phyloP scores from a whole-genome alignment of 2,329 filamentous ascomycete species.

The Apiospora aurea region DNA sequence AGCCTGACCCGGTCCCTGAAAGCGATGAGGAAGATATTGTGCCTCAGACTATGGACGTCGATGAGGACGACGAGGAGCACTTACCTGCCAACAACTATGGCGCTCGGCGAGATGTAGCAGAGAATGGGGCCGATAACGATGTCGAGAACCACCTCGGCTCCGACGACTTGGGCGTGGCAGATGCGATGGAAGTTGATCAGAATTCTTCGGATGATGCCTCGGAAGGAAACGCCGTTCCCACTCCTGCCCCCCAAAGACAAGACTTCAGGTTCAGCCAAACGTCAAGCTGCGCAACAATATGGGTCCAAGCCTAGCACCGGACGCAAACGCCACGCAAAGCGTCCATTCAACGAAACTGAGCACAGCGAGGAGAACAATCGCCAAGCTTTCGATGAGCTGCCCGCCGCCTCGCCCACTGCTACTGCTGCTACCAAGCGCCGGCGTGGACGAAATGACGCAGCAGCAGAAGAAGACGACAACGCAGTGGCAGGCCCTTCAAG shows the following conservation, averaged over 20 bases:
- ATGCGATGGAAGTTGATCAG: not conserved
- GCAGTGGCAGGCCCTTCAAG: constrained; percentile 1
- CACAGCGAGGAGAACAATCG: constrained; percentile 24
- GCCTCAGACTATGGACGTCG: constrained; percentile 20
- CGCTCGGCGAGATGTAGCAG: not conserved
- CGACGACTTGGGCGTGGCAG: constrained; percentile 25
- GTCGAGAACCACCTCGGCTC: constrained; percentile 21
- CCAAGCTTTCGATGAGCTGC: constrained; percentile 25
- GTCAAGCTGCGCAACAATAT: constrained; percentile 26
- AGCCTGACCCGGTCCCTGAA: constrained; percentile 25
- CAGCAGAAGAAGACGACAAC: not conserved
- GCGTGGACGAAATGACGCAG: constrained; percentile 25
- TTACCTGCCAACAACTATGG: not conserved
- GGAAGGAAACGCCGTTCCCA: not conserved
- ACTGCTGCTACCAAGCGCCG: constrained; percentile 29
- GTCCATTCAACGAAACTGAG: constrained; percentile 33
- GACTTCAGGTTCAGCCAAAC: not conserved
- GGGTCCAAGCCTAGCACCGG: constrained; percentile 32
- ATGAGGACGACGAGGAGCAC: constrained; percentile 18
- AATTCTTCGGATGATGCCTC: not conserved
- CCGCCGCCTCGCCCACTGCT: constrained; percentile 31
- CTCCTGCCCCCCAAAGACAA: constrained; percentile 27
- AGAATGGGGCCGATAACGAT: not conserved
- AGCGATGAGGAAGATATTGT: constrained; percentile 27
- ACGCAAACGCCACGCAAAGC: constrained; percentile 38